Conservation (phyloP, 148 eudicot genomes). For the Rhododendron kiyosumense region DNA sequence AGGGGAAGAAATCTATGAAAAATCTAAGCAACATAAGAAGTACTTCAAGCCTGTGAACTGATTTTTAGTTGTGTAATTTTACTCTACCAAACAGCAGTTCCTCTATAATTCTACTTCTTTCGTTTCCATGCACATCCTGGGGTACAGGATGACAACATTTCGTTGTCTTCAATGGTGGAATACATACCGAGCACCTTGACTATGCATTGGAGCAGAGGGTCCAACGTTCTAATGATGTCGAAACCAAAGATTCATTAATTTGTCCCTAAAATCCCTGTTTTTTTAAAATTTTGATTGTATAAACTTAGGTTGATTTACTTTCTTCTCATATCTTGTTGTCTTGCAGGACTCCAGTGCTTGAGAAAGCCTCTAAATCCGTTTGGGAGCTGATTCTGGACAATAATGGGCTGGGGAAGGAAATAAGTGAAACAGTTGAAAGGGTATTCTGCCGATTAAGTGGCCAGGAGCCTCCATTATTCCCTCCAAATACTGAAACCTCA, state of each 20-base stretch:
- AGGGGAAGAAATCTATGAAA: not conserved
- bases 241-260: not conserved
- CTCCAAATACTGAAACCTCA: conserved; percentile 38
- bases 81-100: not conserved
- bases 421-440: conserved; percentile 80
- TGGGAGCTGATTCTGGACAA: conserved; percentile 88
- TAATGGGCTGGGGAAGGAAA: conserved; percentile 76
- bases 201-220: not conserved
- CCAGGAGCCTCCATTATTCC: conserved; percentile 67
- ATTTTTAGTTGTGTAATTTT: not conserved
- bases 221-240: not conserved
- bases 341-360: conserved; percentile 89
- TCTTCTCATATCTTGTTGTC: not conserved
- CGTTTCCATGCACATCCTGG: not conserved
- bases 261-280: not conserved
- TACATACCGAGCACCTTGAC: not conserved
- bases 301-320: not conserved
- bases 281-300: not conserved
- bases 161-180: not conserved
- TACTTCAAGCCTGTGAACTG: not conserved
- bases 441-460: conserved; percentile 91
- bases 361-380: conserved; percentile 93
- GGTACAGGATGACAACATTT: not conserved
- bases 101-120: not conserved
- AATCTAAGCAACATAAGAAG: not conserved